phyloP scores from a whole-genome alignment of 2,329 filamentous ascomycete species.

The Epichloe festucae region DNA sequence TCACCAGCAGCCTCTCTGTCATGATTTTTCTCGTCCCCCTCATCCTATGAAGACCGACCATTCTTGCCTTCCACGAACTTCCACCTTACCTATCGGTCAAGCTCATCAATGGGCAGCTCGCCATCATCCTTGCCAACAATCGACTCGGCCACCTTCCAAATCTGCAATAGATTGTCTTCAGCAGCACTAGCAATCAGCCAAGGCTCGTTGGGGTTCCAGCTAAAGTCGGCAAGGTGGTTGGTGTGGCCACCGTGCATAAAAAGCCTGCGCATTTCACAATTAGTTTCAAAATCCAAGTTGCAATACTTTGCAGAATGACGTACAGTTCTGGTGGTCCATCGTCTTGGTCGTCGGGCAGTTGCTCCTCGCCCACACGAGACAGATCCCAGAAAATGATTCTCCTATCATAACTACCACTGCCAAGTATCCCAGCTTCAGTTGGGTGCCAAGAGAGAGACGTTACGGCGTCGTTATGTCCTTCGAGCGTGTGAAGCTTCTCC shows the following conservation, averaged over 20 bases:
- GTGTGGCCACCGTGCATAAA: slow-evolving; percentile 99
- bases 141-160: slow-evolving; percentile 77
- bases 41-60: slow-evolving; percentile 19
- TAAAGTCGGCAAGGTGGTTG: slow-evolving; percentile 91
- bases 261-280: slow-evolving; percentile 22
- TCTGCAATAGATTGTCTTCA: slow-evolving; percentile 92
- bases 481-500: slow-evolving; percentile 77
- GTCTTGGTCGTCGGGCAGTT: slow-evolving; percentile 85
- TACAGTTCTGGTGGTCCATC: slow-evolving; percentile 91
- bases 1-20: not conserved
- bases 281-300: not conserved
- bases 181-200: slow-evolving; percentile 94
- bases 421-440: slow-evolving; percentile 73
- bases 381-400: slow-evolving; percentile 96
- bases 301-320: slow-evolving; percentile 19
- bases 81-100: slow-evolving; percentile 45
- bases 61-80: slow-evolving; percentile 16
- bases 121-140: slow-evolving; percentile 68
- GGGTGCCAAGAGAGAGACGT: slow-evolving; percentile 94
- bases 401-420: slow-evolving; percentile 84
- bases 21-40: slow-evolving; percentile 9
- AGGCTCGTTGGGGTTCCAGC: slow-evolving; percentile 92
- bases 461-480: slow-evolving; percentile 79
- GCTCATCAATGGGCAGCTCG: slow-evolving; percentile 63
- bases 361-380: slow-evolving; percentile 82